Conservation (phyloP, 352 stramenopile genomes). For the Phytophthora melonis region DNA sequence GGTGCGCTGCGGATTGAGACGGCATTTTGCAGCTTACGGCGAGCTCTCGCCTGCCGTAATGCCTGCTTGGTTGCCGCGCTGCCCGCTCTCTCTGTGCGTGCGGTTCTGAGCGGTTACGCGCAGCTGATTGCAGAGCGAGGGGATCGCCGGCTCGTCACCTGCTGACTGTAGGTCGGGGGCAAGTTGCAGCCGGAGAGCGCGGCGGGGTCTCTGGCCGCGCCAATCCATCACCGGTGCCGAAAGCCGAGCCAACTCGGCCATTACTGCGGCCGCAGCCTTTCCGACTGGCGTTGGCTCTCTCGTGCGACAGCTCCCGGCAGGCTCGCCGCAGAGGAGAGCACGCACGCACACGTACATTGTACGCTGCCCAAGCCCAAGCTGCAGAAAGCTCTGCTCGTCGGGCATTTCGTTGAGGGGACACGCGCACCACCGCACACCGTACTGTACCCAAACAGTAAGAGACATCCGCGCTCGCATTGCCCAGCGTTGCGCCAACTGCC, state of each 20-base stretch:
- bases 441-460: too few relatives aligned
- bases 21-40: not conserved
- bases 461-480: not conserved
- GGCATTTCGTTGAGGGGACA: conserved; percentile 3
- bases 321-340: conserved; percentile 21
- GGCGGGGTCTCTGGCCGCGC: conserved; percentile 15
- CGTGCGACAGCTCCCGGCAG: conserved; percentile 15
- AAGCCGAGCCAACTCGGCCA: conserved; percentile 23
- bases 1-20: not conserved
- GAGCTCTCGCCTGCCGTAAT: too few relatives aligned
- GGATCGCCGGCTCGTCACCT: not conserved
- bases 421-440: too few relatives aligned
- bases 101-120: not conserved
- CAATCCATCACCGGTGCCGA: conserved; percentile 31
- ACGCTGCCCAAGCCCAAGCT: not conserved
- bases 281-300: conserved; percentile 18
- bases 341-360: not conserved
- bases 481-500: conserved; percentile 8
- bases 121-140: not conserved
- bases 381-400: not conserved
- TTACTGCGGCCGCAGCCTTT: conserved; percentile 27
- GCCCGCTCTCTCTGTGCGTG: not conserved
- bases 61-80: too few relatives aligned
- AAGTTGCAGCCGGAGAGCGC: conserved; percentile 1
- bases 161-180: too few relatives aligned